phyloP scores from a whole-genome alignment of 1,284 basidiomycete genomes.

The Heterobasidion occidentale region DNA sequence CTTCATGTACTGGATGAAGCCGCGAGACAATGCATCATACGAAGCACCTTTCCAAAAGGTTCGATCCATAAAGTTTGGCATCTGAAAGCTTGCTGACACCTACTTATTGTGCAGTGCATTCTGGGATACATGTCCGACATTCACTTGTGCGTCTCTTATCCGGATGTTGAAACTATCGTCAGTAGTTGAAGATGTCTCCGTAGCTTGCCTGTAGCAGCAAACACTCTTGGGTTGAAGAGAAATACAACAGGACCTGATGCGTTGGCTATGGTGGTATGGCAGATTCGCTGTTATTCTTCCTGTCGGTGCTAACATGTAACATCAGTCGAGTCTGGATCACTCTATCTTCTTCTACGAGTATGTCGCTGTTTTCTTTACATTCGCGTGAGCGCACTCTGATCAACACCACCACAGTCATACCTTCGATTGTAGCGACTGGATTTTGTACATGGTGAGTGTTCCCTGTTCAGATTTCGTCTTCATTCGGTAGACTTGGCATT shows the following conservation, averaged over 20 bases:
- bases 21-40: slow-evolving; percentile 59
- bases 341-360: slow-evolving; percentile 79
- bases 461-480: not conserved
- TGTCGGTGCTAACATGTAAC: slow-evolving; percentile 1
- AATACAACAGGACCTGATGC: slow-evolving; percentile 38
- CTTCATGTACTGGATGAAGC: slow-evolving; percentile 78
- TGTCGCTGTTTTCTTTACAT: slow-evolving; percentile 14
- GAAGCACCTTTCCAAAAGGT: slow-evolving; percentile 78
- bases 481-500: not conserved
- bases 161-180: not conserved
- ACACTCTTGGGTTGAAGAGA: slow-evolving; percentile 58
- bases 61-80: slow-evolving; percentile 9
- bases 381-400: not conserved
- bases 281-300: not conserved
- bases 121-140: slow-evolving; percentile 83
- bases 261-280: slow-evolving; percentile 64
- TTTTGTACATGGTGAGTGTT: slow-evolving; percentile 66
- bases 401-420: slow-evolving; percentile 40
- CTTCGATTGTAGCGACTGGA: slow-evolving; percentile 74
- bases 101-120: slow-evolving; percentile 54
- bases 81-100: not conserved
- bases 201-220: slow-evolving; percentile 61
- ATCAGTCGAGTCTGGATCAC: slow-evolving; percentile 78
- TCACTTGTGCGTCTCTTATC: slow-evolving; percentile 50
- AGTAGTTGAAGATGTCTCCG: no score